Evolutionary conservation across 768 basidiomycete genomes (phyloP).

Genomic region (Trametes cinnabarina): DNA sequence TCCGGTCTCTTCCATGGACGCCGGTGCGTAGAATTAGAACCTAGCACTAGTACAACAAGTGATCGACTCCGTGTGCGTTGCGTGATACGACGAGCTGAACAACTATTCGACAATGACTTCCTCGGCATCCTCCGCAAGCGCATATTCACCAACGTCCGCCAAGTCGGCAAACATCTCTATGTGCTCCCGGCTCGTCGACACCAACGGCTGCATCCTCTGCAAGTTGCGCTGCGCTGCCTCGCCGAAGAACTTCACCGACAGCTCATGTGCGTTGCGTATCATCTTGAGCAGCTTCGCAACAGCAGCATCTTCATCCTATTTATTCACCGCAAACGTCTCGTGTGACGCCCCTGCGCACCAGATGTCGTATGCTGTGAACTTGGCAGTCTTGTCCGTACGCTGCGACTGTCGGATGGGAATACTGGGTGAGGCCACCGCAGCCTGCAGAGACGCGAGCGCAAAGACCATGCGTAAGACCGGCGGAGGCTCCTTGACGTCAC

Average conservation of each 20-base stretch:
- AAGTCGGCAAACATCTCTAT: background rate
- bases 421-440: background rate
- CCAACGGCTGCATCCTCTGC: background rate
- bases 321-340: slow-evolving; percentile 1
- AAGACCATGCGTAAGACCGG: slow-evolving; percentile 19
- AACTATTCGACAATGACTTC: background rate
- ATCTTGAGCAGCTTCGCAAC: background rate
- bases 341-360: slow-evolving; percentile 15
- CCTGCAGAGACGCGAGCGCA: no score
- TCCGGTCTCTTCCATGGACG: no score
- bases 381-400: background rate
- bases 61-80: no score
- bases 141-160: background rate
- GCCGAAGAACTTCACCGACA: background rate
- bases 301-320: background rate
- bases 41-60: no score
- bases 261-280: background rate
- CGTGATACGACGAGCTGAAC: background rate
- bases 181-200: background rate
- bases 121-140: background rate
- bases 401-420: slow-evolving; percentile 22
- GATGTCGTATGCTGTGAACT: slow-evolving; percentile 18
- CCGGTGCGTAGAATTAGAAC: no score
- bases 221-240: background rate
- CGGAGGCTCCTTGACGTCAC: slow-evolving; percentile 18